phyloP scores from a whole-genome alignment of 2,329 filamentous ascomycete species.

The Penicillium crustosum region DNA sequence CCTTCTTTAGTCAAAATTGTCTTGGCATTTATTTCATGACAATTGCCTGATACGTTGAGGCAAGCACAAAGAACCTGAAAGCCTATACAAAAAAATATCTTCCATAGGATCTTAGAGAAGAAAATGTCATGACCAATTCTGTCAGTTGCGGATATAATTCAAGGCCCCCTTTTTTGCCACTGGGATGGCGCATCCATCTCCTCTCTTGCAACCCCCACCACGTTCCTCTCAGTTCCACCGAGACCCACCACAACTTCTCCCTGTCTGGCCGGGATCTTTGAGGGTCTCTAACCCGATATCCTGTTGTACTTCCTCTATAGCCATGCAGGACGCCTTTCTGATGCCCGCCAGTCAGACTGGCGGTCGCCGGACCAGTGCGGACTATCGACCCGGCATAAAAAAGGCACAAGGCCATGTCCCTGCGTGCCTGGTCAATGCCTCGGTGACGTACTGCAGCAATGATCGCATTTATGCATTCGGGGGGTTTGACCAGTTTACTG shows the following conservation, averaged over 20 bases:
- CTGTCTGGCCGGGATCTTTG: constrained; percentile 27
- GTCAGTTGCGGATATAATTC: constrained; percentile 1
- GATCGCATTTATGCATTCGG: constrained; percentile 98
- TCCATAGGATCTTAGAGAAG: not conserved
- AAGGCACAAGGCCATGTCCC: constrained; percentile 77
- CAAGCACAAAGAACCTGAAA: constrained; percentile 1
- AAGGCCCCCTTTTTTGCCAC: not conserved
- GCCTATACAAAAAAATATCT: not conserved
- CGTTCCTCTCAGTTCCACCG: constrained; percentile 28
- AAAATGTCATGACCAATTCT: not conserved
- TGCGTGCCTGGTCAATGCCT: constrained; percentile 94
- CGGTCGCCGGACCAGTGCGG: constrained; percentile 59
- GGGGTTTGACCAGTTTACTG: constrained; percentile 97
- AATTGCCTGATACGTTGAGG: not conserved
- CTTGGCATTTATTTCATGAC: constrained; percentile 15
- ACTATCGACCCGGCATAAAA: constrained; percentile 82
- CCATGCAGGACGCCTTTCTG: constrained; percentile 72
- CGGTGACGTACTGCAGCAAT: constrained; percentile 97
- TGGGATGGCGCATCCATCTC: constrained; percentile 34
- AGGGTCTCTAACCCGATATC: constrained; percentile 29
- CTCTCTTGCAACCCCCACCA: constrained; percentile 24
- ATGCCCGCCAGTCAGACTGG: constrained; percentile 84
- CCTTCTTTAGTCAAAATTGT: constrained; percentile 50
- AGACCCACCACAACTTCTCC: constrained; percentile 35
- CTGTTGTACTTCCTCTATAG: constrained; percentile 39